Evolutionary conservation across 2,329 filamentous ascomycete genomes (phyloP).

Genomic region (Colletotrichum musicola): DNA sequence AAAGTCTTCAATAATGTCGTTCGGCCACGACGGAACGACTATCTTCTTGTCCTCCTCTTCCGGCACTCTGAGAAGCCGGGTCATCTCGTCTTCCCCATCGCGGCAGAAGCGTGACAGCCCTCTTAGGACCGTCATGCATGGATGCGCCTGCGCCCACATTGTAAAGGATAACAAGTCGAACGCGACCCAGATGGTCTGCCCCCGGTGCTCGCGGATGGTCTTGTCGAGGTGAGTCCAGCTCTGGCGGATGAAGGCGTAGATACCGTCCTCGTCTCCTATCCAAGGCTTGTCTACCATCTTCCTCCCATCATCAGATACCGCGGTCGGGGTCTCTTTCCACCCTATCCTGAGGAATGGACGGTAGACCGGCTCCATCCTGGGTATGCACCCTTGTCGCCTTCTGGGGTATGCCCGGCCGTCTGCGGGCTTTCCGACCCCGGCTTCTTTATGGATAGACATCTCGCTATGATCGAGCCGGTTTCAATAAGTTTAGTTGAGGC

Average conservation of each 20-base stretch:
- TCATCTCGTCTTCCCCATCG: background rate
- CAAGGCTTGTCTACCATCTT: background rate
- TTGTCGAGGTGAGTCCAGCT: background rate
- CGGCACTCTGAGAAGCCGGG: background rate
- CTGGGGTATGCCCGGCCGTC: background rate
- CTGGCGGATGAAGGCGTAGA: fast-evolving
- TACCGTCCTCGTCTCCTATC: background rate
- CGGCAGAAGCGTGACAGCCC: background rate
- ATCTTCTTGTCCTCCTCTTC: background rate
- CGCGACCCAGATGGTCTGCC: background rate
- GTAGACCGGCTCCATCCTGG: too few species aligned
- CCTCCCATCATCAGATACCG: background rate
- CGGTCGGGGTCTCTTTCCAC: background rate
- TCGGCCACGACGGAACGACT: background rate
- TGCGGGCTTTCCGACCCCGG: too few species aligned
- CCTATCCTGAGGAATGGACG: background rate
- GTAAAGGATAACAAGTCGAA: background rate
- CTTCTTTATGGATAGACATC: background rate
- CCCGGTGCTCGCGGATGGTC: background rate
- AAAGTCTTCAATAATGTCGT: background rate
- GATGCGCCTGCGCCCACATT: background rate
- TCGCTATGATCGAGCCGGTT: background rate
- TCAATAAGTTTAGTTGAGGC: too few species aligned
- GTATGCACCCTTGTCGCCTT: background rate
- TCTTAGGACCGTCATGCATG: background rate